Conservation (phyloP, 2,329 filamentous ascomycete species). For the Alternaria ethzedia region DNA sequence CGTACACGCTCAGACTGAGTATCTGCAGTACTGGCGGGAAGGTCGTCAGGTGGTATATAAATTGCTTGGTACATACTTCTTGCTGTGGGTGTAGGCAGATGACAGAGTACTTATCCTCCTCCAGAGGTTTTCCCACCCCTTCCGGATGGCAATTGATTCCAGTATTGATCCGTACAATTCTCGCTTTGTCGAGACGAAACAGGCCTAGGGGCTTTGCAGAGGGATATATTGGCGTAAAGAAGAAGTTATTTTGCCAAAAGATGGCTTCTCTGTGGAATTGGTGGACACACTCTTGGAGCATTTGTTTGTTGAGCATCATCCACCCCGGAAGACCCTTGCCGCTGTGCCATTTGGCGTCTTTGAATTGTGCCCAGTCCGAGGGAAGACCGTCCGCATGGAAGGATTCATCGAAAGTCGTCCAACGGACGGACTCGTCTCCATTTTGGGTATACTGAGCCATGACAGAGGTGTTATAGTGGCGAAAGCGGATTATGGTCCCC, state of each 20-base stretch:
- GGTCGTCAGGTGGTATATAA: background rate
- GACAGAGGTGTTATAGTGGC: conserved; percentile 2
- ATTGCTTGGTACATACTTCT: background rate
- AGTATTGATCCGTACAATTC: background rate
- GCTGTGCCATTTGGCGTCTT: background rate
- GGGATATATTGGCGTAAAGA: background rate
- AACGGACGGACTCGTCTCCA: background rate
- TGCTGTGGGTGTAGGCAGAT: background rate
- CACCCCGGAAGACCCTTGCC: background rate
- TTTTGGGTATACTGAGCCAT: background rate
- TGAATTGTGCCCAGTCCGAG: background rate
- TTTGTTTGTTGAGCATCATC: background rate
- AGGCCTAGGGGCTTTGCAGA: background rate
- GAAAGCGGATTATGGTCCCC: background rate
- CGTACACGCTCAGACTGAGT: background rate
- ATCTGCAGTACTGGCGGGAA: background rate
- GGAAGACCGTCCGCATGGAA: background rate
- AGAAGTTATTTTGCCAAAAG: background rate
- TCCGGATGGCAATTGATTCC: background rate
- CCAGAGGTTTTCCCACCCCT: background rate
- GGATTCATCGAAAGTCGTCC: background rate
- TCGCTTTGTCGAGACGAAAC: background rate
- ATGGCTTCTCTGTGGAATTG: background rate
- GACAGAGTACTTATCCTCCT: background rate
- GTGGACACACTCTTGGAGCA: background rate